Conservation (phyloP, 2,329 filamentous ascomycete genomes). For the Mycosphaerella sp. region DNA sequence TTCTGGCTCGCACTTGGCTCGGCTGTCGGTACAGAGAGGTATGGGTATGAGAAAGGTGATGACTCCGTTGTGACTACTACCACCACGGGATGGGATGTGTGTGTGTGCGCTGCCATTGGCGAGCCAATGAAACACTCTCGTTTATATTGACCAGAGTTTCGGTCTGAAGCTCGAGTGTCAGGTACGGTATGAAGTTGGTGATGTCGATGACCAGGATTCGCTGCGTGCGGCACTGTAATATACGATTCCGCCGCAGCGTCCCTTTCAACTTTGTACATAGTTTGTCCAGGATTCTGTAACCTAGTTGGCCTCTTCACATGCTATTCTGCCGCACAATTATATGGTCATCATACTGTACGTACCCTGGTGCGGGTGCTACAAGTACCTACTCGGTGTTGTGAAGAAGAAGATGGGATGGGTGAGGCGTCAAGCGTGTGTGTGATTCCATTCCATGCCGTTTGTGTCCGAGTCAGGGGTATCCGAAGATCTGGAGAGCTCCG, state of each 20-base stretch:
- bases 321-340: not conserved
- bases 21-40: too few species aligned
- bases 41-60: too few species aligned
- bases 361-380: not conserved
- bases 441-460: not conserved
- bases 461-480: not conserved
- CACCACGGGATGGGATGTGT: too few species aligned
- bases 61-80: too few species aligned
- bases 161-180: not conserved
- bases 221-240: not conserved
- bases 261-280: not conserved
- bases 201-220: constrained; percentile 3
- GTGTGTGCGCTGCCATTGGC: too few species aligned
- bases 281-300: not conserved
- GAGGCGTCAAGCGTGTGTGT: too few species aligned
- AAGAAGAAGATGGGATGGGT: not conserved
- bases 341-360: not conserved
- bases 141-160: not conserved
- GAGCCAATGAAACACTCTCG: not conserved
- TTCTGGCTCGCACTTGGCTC: too few species aligned
- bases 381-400: not conserved
- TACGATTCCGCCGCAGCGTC: not conserved
- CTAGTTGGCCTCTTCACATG: not conserved
- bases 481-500: not conserved
- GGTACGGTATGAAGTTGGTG: not conserved